Base-by-base conservation (phyloP, 1,139 yeast species). In the Sugiyamaella pinicola region DNA sequence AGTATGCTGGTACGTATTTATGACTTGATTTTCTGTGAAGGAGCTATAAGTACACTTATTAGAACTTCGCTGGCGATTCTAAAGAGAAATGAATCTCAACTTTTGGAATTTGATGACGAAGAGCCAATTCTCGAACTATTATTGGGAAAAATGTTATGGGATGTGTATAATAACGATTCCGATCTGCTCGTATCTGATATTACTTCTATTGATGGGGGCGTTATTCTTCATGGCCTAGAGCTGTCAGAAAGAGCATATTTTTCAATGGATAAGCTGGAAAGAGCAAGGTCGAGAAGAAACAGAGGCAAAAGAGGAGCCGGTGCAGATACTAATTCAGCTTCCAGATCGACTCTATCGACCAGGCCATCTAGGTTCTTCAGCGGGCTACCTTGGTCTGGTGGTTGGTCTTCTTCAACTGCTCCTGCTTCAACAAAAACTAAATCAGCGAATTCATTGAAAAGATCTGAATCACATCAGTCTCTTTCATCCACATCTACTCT, bases 71-170 rank as follows among this genome's bases (percentile, higher is more conserved):
- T 83, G 47, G 83, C 85, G 0, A 71, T 83, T 18, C 70, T 84
- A 45, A 65, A 78, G 29, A 73, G 77, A 43, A 84, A 84, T 64
- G 73, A 77, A 56, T 76, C 77, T 6, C 71, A 79, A n/a, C 71
- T 84, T 49, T 69, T 80, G 73, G 70, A 74, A 21, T 74, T 82
- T 53, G 72, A 70, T 19, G 85, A 82, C 58, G 83, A 82, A 56
- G 89, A 83, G 62, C 80, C 82, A 21, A 73, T 82, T 26, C 77
- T 82, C 60, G 85, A 82, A 63, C 85, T 81, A 56, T 71, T 84
- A 56, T 72, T 84, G 51, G 82, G 84, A 46, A 82, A 81, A 54
- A 77, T 76, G 34, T 64, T 76, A 42, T 76, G 80, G 80, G 75
- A 73, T 42, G 69, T 66, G 1, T 76, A 72, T 73, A 81, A 64